phyloP scores from a whole-genome alignment of 2,329 filamentous ascomycete genomes.

The Blastomyces emzantsi region DNA sequence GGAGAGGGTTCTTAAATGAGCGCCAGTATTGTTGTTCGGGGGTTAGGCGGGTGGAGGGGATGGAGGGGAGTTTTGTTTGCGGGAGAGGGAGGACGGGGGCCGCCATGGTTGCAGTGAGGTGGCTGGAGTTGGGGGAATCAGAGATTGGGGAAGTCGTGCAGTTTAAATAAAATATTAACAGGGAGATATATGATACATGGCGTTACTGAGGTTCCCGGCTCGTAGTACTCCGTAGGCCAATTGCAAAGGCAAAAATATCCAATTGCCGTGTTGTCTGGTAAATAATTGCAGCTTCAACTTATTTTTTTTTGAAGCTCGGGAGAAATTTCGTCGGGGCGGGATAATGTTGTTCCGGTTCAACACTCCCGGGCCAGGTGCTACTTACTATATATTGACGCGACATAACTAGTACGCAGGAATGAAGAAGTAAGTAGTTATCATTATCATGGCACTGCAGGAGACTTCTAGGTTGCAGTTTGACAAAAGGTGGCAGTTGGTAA shows the following conservation, averaged over 20 bases:
- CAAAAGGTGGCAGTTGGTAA: no score
- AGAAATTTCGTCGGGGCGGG: not conserved
- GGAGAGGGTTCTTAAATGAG: constrained; percentile 82
- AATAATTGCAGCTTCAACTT: no score
- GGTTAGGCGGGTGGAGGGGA: constrained; percentile 66
- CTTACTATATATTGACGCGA: no score
- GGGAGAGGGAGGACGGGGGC: constrained; percentile 73
- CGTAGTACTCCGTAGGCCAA: not conserved
- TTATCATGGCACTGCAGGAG: no score
- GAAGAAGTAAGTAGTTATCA: no score
- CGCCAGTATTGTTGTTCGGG: constrained; percentile 96
- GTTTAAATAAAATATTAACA: not conserved
- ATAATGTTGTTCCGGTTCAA: not conserved
- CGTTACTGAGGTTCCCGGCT: not conserved
- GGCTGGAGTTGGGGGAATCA: not conserved
- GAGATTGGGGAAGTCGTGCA: not conserved
- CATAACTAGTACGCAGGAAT: no score
- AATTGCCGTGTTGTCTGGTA: not conserved
- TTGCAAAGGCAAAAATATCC: not conserved
- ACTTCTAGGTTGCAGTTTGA: no score
- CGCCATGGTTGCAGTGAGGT: constrained; percentile 54
- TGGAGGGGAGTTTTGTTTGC: constrained; percentile 72
- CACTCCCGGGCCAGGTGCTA: no score
- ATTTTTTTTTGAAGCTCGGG: not conserved
- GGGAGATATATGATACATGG: not conserved